Base-by-base conservation (phyloP, 2,329 filamentous ascomycete species). In the Fusarium sp. region DNA sequence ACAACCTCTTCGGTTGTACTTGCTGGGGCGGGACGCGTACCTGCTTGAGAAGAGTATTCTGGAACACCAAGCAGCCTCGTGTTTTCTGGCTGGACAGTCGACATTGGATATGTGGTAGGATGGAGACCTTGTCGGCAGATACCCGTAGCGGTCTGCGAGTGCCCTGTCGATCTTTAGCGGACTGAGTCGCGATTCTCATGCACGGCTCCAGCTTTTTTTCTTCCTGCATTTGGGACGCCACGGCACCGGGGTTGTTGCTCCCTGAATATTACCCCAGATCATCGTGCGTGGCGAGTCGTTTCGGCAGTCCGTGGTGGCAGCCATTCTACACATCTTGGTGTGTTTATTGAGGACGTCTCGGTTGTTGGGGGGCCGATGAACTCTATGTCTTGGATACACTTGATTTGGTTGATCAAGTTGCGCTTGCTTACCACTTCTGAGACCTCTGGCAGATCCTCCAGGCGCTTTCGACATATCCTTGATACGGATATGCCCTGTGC, bases 161-260 rank as follows among this genome's bases (percentile, higher is more conserved):
- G 57, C 50, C 62, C 66, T 67, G 37, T 61, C 63, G 37, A 60
- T 71, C 50, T 35, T 62, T 37, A 47, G 63, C 61, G 30, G 40
- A 47, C 27, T 59, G n/a, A 35, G 60, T 20, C 20, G 20, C 14
- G 33, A 65, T 71, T 33, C 38, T 52, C 20, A 47, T 58, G 32
- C 33, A 59, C 52, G 32, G 50, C 50, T 54, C 50, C 50, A 54
- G 50, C 50, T 33, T 54, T 54, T 32, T 50, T 52, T 8, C 10
- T 25, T n/a, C 27, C 50, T 54, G 27, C 50, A 54, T 12, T 54
- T 17, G 27, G 25, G 20, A 58, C 63, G 61, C 57, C 40, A 63
- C 59, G 37, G 9, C 50, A 12, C 38, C 12, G 15, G 12, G 40
- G 45, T 33, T 14, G 11, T 33, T 17, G 14, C 43, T 63, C 43